phyloP scores from a whole-genome alignment of 148 eudicot genomes.

The Chenopodium formosanum region DNA sequence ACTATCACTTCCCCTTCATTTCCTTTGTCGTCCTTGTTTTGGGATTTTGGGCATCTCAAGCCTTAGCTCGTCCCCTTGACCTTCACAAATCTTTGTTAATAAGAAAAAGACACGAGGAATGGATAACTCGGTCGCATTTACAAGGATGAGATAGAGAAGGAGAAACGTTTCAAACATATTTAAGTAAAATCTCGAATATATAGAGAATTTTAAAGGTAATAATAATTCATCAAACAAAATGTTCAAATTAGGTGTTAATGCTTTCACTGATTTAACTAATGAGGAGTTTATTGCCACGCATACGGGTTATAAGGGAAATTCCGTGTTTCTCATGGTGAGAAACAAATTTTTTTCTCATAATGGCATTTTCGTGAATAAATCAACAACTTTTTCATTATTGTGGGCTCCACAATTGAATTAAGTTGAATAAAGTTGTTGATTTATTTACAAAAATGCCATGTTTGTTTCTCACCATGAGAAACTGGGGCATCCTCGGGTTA shows the following conservation, averaged over 20 bases:
- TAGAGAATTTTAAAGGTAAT: constrained; percentile 26
- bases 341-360: too few species aligned
- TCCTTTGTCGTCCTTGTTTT: constrained; percentile 15
- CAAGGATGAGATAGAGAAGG: too few species aligned
- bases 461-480: too few species aligned
- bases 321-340: too few species aligned
- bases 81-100: constrained; percentile 9
- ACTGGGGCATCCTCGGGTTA: too few species aligned
- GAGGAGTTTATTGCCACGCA: constrained; percentile 42
- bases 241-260: constrained; percentile 37
- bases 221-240: not conserved
- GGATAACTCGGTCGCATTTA: constrained; percentile 54
- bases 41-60: constrained; percentile 3
- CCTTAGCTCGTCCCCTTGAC: constrained; percentile 21
- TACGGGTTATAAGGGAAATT: too few species aligned
- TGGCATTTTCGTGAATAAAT: too few species aligned
- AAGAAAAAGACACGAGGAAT: constrained; percentile 37
- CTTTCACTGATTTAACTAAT: constrained; percentile 44
- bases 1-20: not conserved
- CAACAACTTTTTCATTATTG: too few species aligned
- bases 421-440: too few species aligned
- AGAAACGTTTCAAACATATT: constrained; percentile 28
- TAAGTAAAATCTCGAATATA: constrained; percentile 33
- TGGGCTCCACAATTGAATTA: too few species aligned
- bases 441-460: too few species aligned